phyloP scores from a whole-genome alignment of 495 filamentous ascomycete species.

The Thermothielavioides terrestris region DNA sequence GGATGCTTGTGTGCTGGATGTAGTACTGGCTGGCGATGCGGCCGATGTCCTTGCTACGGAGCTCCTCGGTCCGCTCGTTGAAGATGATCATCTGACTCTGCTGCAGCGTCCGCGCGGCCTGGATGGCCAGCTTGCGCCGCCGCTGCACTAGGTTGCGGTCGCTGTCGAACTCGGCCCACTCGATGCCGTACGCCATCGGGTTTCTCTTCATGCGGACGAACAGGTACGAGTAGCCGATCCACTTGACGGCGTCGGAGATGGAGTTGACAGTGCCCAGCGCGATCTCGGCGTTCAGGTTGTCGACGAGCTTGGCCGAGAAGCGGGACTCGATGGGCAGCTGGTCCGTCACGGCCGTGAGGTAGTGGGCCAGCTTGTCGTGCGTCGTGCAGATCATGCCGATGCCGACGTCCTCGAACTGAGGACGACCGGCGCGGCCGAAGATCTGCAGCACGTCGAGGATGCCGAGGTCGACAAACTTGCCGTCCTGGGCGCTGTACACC shows the following conservation, averaged over 20 bases:
- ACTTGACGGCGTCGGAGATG: constrained; percentile 86
- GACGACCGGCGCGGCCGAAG: constrained; percentile 94
- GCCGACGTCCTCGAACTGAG: constrained; percentile 91
- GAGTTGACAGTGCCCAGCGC: constrained; percentile 91
- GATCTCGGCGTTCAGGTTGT: constrained; percentile 95
- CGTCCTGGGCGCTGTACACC: constrained; percentile 89
- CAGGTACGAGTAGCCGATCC: constrained; percentile 96
- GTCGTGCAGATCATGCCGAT: constrained; percentile 97
- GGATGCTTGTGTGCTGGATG: constrained; percentile 81
- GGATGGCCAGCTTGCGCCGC: constrained; percentile 71
- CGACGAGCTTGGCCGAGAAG: constrained; percentile 82
- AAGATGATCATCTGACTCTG: constrained; percentile 98
- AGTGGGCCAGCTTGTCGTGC: constrained; percentile 85
- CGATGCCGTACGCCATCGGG: constrained; percentile 89
- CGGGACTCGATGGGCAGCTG: constrained; percentile 94
- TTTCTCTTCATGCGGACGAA: constrained; percentile 93
- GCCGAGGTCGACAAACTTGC: constrained; percentile 92
- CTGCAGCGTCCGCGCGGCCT: constrained; percentile 76
- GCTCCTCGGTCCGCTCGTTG: constrained; percentile 84
- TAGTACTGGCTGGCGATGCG: constrained; percentile 97
- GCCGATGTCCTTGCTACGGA: constrained; percentile 86
- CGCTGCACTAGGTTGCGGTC: constrained; percentile 79
- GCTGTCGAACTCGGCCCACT: constrained; percentile 80
- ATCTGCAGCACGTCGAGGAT: constrained; percentile 98
- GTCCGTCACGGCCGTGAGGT: constrained; percentile 84